Base-by-base conservation (phyloP, 306 rosid species). In the Pueraria montana region DNA sequence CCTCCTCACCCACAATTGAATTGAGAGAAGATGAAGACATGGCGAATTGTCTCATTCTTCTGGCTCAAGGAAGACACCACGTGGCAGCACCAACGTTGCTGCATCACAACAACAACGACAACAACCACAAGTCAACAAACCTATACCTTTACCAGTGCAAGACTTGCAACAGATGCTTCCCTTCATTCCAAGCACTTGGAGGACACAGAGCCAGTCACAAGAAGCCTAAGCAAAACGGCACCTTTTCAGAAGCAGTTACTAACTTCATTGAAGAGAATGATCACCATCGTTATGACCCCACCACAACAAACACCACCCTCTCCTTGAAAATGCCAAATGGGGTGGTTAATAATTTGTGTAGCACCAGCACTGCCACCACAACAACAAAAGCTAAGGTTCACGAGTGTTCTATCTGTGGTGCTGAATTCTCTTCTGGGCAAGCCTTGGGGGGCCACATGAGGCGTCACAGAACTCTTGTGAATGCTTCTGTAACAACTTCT, bases 361-460 rank as follows among this genome's bases (percentile, higher is more conserved):
- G 40, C 61, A 80, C 27, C 2, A 58, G 40, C 26, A 48, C 68
- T n/a, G 14, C 40, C 69, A 79, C 58, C 0, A 16, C 63, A 2
- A 61, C 71, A 79, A 91, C 86, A 62, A 9, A 87, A 1, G 92
- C 7, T 14, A 65, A 89, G 80, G 86, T 91, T 79, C 99, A 95
- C 7, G 97, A 87, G 84, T 95, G 99, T 76, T 88, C 94, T 0
- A 80, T 93, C 7, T 95, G 98, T 68, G 91, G 96, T 11, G 90
- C 96, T 38, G 96, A 91, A 36, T 95, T 93, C 79, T 87, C 92
- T 0, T 95, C 99, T 8, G 99, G 99, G 0, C 99, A 95, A 89
- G 99, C 99, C 13, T 85, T 95, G 20, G 99, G 99, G 18, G 99
- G 99, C 7, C 99, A 95, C 72, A 95, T 95, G 99, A 89, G 99